Evolutionary conservation across 2,329 filamentous ascomycete species (phyloP).

Genomic region (Ciborinia camelliae): DNA sequence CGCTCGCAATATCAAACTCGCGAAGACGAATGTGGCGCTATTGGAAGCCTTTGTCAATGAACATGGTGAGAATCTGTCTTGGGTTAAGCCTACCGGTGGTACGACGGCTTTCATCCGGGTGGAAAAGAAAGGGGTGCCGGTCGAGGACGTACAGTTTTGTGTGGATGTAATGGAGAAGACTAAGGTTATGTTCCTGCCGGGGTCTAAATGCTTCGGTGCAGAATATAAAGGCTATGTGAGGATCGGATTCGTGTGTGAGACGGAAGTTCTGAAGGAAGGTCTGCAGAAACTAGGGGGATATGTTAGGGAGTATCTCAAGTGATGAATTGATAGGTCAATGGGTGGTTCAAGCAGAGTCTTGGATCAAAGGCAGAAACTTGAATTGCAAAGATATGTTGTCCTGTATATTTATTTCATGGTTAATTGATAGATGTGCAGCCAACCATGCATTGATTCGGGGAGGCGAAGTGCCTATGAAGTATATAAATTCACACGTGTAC

Average conservation of each 20-base stretch:
- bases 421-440: no score
- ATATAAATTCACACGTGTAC: no score
- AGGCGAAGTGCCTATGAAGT: not conserved
- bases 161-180: slow-evolving; percentile 62
- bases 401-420: no score
- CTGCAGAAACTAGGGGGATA: slow-evolving; percentile 45
- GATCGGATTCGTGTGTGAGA: slow-evolving; percentile 72
- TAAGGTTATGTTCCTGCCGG: slow-evolving; percentile 73
- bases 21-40: slow-evolving; percentile 62
- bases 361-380: not conserved
- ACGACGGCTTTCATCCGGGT: slow-evolving; percentile 79
- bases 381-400: no score
- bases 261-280: slow-evolving; percentile 63
- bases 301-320: slow-evolving; percentile 27
- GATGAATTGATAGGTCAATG: not conserved
- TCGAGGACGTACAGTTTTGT: slow-evolving; percentile 73
- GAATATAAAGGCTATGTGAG: slow-evolving; percentile 74
- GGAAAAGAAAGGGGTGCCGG: slow-evolving; percentile 43
- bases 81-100: slow-evolving; percentile 72
- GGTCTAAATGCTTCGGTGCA: slow-evolving; percentile 67
- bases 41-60: slow-evolving; percentile 65
- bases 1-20: slow-evolving; percentile 61
- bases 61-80: slow-evolving; percentile 56
- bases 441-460: not conserved
- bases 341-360: not conserved